Conservation (phyloP, 2,329 filamentous ascomycete genomes). For the Aspergillus brasiliensis region DNA sequence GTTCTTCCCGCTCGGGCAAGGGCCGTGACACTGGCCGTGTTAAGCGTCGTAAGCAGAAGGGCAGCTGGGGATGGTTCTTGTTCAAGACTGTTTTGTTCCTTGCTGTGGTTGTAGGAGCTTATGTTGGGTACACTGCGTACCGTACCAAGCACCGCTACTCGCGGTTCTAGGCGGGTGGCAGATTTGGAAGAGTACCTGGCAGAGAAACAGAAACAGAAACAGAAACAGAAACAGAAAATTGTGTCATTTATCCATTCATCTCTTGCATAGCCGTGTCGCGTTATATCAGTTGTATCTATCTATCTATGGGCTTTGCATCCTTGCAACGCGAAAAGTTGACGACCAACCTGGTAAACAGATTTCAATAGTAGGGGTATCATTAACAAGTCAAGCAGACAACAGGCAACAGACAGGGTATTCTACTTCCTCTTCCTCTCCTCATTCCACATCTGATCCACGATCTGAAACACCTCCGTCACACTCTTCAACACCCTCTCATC, state of each 20-base stretch:
- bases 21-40: conserved; percentile 26
- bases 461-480: conserved; percentile 89
- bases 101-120: conserved; percentile 69
- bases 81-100: conserved; percentile 81
- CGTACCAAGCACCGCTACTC: conserved; percentile 60
- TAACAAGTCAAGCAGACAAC: not conserved
- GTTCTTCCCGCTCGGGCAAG: conserved; percentile 20
- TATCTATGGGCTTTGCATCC: conserved; percentile 14
- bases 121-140: conserved; percentile 84
- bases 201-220: not conserved
- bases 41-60: conserved; percentile 26
- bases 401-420: not conserved
- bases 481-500: conserved; percentile 71
- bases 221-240: conserved; percentile 16
- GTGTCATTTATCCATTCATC: conserved; percentile 18
- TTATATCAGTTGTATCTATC: conserved; percentile 5
- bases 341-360: not conserved
- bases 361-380: conserved; percentile 7
- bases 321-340: conserved; percentile 16
- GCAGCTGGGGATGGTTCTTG: conserved; percentile 71
- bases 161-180: conserved; percentile 30
- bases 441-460: conserved; percentile 79
- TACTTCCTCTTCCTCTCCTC: conserved; percentile 52
- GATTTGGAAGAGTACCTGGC: not conserved
- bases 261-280: conserved; percentile 24